These are phyloP conservation scores for Phanerochaete sordida DNA, from an alignment of 768 basidiomycete species.

Conservation along the genomic window DNA sequence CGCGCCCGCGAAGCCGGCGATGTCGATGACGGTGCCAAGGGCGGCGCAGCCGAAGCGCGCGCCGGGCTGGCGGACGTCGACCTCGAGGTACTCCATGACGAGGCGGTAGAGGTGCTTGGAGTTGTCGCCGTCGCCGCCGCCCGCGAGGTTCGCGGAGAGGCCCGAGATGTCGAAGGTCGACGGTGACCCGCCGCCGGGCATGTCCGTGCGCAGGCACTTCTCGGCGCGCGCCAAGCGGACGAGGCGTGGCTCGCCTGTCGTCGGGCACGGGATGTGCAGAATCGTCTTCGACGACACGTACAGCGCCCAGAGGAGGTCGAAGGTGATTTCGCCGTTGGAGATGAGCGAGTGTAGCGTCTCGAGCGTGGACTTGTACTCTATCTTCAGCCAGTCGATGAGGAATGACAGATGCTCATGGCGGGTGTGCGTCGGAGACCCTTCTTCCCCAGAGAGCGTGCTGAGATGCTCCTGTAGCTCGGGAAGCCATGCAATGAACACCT, in stretches of 20 bases:
- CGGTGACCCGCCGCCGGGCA: conserved; percentile 9
- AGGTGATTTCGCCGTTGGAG: conserved; percentile 56
- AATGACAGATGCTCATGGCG: conserved; percentile 45
- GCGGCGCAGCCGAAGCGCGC: conserved; percentile 21
- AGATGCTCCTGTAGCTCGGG: conserved; percentile 43
- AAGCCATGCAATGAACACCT: conserved; percentile 53
- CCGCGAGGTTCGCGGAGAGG: conserved; percentile 12
- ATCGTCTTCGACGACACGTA: conserved; percentile 48
- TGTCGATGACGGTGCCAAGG: conserved; percentile 28
- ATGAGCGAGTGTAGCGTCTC: conserved; percentile 45
- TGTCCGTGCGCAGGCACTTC: conserved; percentile 25
- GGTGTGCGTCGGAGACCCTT: conserved; percentile 32
- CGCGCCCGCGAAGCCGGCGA: conserved; percentile 46
- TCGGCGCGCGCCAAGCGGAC: conserved; percentile 44
- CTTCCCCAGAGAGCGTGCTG: conserved; percentile 34
- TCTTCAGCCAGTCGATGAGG: conserved; percentile 45
- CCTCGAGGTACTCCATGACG: conserved; percentile 52
- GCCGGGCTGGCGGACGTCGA: conserved; percentile 22
- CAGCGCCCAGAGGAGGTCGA: conserved; percentile 53
- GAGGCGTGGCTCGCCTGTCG: conserved; percentile 51
- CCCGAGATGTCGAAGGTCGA: conserved; percentile 22
- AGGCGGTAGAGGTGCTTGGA: conserved; percentile 44
- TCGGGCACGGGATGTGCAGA: conserved; percentile 49
- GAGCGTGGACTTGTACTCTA: conserved; percentile 49
- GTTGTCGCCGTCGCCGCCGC: conserved; percentile 14